Conservation (phyloP, 768 basidiomycete genomes). For the Leccinum imitatum region DNA sequence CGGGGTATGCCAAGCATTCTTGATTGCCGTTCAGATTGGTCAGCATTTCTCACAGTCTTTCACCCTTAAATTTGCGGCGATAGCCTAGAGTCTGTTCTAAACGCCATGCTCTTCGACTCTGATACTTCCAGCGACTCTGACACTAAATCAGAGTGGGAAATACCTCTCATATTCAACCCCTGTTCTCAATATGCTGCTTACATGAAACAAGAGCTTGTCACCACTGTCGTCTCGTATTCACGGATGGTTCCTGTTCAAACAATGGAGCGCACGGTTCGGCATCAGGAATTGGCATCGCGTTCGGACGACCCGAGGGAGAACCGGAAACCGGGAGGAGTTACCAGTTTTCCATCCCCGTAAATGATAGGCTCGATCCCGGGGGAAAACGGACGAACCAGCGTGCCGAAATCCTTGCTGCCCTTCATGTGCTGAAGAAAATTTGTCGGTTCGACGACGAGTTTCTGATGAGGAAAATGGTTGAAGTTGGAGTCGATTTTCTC, state of each 20-base stretch:
- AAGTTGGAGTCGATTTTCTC: too few relatives aligned
- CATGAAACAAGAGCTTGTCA: background rate
- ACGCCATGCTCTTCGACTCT: too few relatives aligned
- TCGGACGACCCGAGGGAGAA: background rate
- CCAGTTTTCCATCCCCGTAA: constrained; percentile 1
- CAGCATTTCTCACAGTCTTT: too few relatives aligned
- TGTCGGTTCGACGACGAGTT: constrained; percentile 23
- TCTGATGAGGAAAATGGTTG: background rate
- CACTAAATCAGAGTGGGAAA: too few relatives aligned
- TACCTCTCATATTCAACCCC: too few relatives aligned
- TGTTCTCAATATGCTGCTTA: background rate
- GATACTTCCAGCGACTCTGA: too few relatives aligned
- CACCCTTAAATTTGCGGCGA: too few relatives aligned
- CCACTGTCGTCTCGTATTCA: background rate
- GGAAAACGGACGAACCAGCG: constrained; percentile 1
- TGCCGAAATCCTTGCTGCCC: background rate
- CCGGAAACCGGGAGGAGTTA: background rate
- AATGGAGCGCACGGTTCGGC: background rate
- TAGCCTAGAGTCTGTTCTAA: too few relatives aligned
- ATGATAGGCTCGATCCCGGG: background rate
- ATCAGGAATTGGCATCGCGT: background rate
- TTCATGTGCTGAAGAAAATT: constrained; percentile 23
- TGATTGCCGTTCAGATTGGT: too few relatives aligned
- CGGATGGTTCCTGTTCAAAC: background rate
- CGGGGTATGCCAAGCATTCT: too few relatives aligned